Percentiles rank a stretch among this genome's conserved stretches.
Evolutionary conservation across 768 basidiomycete species (phyloP).

Genomic region (Suillus spraguei): DNA sequence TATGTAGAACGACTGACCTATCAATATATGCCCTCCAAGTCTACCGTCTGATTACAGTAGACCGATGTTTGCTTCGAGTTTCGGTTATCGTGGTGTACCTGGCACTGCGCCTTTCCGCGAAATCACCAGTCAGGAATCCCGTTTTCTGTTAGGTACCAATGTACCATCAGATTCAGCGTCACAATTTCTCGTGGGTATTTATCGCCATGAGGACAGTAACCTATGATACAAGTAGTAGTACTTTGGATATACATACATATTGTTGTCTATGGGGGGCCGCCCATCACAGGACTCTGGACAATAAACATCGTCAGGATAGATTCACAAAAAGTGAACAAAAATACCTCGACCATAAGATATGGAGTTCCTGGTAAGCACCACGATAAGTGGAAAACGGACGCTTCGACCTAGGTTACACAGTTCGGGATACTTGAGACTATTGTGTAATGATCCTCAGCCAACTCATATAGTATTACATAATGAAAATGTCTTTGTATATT

Average conservation of each 20-base stretch:
- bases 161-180: background rate
- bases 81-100: background rate
- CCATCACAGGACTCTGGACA: background rate
- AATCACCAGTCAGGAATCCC: background rate
- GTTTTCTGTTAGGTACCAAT: too few species aligned
- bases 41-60: background rate
- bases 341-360: background rate
- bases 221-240: background rate
- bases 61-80: background rate
- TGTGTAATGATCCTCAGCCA: too few species aligned
- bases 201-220: background rate
- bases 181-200: background rate
- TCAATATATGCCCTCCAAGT: background rate
- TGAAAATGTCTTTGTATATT: background rate
- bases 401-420: background rate
- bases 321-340: background rate
- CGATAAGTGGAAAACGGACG: background rate
- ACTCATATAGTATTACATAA: slow-evolving; percentile 2
- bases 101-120: background rate
- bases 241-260: too few species aligned
- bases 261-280: too few species aligned
- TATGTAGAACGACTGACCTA: background rate
- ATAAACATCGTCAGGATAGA: background rate
- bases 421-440: background rate
- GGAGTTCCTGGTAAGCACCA: background rate